Evolutionary conservation across 345 rosid genomes (phyloP).

Genomic region (Pugionium dolabratum): DNA sequence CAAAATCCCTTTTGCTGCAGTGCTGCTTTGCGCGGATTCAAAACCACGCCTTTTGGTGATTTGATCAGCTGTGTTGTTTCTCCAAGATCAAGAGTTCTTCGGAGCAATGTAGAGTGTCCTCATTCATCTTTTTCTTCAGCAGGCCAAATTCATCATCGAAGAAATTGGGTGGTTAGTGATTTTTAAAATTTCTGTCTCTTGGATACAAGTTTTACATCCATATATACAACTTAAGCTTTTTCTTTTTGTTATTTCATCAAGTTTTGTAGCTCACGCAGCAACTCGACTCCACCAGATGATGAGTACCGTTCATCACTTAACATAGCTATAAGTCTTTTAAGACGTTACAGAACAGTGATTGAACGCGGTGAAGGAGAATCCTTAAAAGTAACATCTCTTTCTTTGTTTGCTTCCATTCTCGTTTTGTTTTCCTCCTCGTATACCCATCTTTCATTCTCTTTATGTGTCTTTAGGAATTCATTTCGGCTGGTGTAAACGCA

Average conservation of each 20-base stretch:
- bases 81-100: conserved; percentile 33
- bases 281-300: conserved; percentile 55
- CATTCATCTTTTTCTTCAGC: conserved; percentile 46
- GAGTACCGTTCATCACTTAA: conserved; percentile 89
- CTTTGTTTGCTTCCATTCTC: background rate
- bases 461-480: conserved; percentile 64
- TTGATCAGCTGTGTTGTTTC: conserved; percentile 37
- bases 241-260: conserved; percentile 23
- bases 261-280: conserved; percentile 54
- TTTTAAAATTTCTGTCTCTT: background rate
- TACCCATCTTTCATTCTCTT: conserved; percentile 21
- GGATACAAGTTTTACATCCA: conserved; percentile 7
- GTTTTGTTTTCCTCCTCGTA: conserved; percentile 8
- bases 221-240: background rate
- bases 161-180: conserved; percentile 61
- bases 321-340: conserved; percentile 81
- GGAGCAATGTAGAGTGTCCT: conserved; percentile 34
- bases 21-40: conserved; percentile 37
- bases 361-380: conserved; percentile 95
- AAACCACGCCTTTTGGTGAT: conserved; percentile 30
- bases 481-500: conserved; percentile 84
- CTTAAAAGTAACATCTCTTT: conserved; percentile 56
- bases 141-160: conserved; percentile 43
- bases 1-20: conserved; percentile 30
- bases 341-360: conserved; percentile 76